phyloP scores from a whole-genome alignment of 2,329 filamentous ascomycete species.

The Sporothrix humicola region DNA sequence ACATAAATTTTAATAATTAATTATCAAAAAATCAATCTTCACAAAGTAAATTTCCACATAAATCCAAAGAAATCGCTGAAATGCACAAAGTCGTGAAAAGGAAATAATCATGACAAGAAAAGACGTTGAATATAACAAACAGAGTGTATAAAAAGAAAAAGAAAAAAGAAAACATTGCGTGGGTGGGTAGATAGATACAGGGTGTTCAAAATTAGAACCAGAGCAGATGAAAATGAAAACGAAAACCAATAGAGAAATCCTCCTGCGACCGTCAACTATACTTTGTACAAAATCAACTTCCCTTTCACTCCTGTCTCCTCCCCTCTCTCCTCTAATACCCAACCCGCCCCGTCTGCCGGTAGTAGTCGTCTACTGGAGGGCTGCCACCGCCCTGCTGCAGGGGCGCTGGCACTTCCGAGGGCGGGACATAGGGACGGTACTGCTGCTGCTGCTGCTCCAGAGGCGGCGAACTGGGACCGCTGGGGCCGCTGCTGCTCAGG shows the following conservation, averaged over 20 bases:
- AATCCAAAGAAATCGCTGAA: too few relatives aligned
- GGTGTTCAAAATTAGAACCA: background rate
- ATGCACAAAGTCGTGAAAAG: background rate
- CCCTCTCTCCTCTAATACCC: constrained; percentile 32
- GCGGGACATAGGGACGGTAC: constrained; percentile 67
- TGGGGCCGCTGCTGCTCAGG: constrained; percentile 19
- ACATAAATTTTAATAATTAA: background rate
- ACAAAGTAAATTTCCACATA: background rate
- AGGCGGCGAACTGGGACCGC: constrained; percentile 30
- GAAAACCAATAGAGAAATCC: background rate
- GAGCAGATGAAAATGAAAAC: background rate
- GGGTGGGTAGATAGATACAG: constrained; percentile 17
- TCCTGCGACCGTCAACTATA: background rate
- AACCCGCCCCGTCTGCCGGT: constrained; percentile 50
- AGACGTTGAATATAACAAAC: background rate
- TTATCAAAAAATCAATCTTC: background rate
- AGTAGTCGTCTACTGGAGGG: constrained; percentile 58
- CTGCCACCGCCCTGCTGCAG: constrained; percentile 46
- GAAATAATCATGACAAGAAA: background rate
- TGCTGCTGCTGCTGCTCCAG: constrained; percentile 49
- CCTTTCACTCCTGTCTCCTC: background rate
- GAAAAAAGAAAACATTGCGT: background rate
- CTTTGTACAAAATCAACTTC: background rate
- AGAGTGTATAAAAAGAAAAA: background rate
- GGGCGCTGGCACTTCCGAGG: constrained; percentile 34